Conservation (phyloP, 169 alveolate genomes). For the Plasmodium coatneyi region DNA sequence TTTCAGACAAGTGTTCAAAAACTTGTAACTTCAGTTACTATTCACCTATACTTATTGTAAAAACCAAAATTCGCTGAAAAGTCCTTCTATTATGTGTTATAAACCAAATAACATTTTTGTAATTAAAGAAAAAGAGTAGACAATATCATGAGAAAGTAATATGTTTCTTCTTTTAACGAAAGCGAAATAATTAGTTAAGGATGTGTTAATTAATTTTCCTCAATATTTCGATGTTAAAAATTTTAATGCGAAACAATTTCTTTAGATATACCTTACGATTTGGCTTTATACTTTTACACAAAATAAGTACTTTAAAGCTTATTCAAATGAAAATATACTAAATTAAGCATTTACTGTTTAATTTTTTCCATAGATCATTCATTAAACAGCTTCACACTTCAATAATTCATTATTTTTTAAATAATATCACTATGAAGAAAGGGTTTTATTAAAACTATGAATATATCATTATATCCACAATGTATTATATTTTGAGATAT, state of each 20-base stretch:
- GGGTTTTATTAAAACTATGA: neutral
- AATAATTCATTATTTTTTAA: neutral
- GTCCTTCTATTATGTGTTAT: neutral
- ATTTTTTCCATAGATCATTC: neutral
- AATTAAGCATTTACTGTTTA: neutral
- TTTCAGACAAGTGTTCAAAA: neutral
- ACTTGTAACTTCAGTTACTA: neutral
- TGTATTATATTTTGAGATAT: neutral
- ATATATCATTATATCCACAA: neutral
- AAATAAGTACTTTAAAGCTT: neutral
- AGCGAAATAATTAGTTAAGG: neutral
- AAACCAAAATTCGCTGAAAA: neutral
- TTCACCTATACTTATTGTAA: neutral
- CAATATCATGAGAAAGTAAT: neutral
- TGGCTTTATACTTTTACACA: neutral
- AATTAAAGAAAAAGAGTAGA: neutral
- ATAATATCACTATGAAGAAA: neutral
- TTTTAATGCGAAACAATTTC: neutral
- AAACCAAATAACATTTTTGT: neutral
- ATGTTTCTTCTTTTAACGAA: neutral
- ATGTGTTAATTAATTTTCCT: neutral
- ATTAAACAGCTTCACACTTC: neutral
- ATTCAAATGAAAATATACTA: neutral
- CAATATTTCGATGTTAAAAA: neutral
- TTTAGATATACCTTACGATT: neutral